phyloP scores from a whole-genome alignment of 2,329 filamentous ascomycete species.

The Aspergillus brunneoviolaceus region DNA sequence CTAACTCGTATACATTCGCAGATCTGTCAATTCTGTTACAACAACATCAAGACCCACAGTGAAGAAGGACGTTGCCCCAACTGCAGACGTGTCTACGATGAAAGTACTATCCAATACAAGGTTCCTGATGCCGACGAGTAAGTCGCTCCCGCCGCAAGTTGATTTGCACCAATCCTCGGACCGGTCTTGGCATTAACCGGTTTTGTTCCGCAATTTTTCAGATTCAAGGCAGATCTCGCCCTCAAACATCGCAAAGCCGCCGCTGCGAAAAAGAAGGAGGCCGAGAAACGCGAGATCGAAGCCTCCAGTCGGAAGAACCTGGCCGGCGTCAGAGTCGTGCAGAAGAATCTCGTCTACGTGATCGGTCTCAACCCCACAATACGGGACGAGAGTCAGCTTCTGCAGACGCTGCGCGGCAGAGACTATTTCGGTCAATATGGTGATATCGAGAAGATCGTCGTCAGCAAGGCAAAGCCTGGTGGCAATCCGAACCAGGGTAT shows the following conservation, averaged over 20 bases:
- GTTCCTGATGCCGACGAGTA: constrained; percentile 94
- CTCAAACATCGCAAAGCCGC: constrained; percentile 89
- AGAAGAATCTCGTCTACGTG: constrained; percentile 98
- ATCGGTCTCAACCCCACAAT: constrained; percentile 90
- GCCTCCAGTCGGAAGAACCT: constrained; percentile 94
- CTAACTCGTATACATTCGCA: constrained; percentile 39
- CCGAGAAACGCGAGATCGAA: constrained; percentile 93
- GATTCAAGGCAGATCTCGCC: constrained; percentile 52
- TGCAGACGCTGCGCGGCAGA: constrained; percentile 83
- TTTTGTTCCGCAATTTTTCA: constrained; percentile 23
- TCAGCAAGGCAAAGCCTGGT: constrained; percentile 87
- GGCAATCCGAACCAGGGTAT: constrained; percentile 74
- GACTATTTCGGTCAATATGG: constrained; percentile 99
- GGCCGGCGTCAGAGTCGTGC: constrained; percentile 89
- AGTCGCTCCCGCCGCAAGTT: constrained; percentile 37
- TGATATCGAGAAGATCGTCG: constrained; percentile 97
- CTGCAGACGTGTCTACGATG: constrained; percentile 91
- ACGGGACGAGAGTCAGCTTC: constrained; percentile 79
- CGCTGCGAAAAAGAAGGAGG: constrained; percentile 86
- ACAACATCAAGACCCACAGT: constrained; percentile 97
- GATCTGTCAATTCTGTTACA: constrained; percentile 99
- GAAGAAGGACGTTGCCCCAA: constrained; percentile 94
- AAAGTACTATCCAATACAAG: constrained; percentile 96
- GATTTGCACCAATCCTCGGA: constrained; percentile 3
- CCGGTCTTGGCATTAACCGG: constrained; percentile 23